phyloP scores from a whole-genome alignment of 495 filamentous ascomycete species.

The Articulospora tetracladia region DNA sequence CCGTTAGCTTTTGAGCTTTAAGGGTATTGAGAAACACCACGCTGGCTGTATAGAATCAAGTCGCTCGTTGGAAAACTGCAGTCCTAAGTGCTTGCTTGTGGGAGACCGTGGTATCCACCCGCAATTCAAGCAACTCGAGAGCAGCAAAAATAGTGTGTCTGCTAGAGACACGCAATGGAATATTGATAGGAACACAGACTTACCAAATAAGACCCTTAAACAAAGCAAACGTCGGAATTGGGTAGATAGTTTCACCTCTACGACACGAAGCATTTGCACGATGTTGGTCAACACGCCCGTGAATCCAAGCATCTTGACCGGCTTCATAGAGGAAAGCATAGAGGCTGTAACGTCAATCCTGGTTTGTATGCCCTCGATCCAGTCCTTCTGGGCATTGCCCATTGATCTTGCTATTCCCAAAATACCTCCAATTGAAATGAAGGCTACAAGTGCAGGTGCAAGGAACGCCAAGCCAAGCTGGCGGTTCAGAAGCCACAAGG shows the following conservation, averaged over 20 bases:
- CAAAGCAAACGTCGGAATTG: conserved; percentile 35
- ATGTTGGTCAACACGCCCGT: conserved; percentile 18
- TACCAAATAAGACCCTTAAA: conserved; percentile 15
- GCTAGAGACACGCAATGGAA: conserved; percentile 42
- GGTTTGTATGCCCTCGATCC: conserved; percentile 39
- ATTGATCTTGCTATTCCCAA: conserved; percentile 40
- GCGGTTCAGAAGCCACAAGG: conserved; percentile 24
- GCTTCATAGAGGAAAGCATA: conserved; percentile 34
- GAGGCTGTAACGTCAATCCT: conserved; percentile 30
- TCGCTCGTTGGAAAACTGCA: conserved; percentile 17
- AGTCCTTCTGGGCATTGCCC: conserved; percentile 34
- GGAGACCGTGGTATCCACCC: no score
- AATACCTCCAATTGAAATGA: conserved; percentile 37
- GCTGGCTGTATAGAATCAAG: not conserved
- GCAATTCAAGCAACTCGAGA: no score
- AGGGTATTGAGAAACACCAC: not conserved
- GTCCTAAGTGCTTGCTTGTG: conserved; percentile 24
- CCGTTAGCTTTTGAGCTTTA: conserved; percentile 33
- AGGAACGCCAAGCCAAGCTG: conserved; percentile 25
- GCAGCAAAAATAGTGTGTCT: no score
- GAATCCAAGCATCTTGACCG: conserved; percentile 35
- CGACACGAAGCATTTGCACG: conserved; percentile 19
- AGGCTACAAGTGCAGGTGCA: conserved; percentile 31
- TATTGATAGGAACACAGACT: conserved; percentile 42
- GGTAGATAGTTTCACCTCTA: conserved; percentile 16